A percentile compares a stretch with the other conserved stretches of the same genome.
Conservation (phyloP, 352 stramenopile genomes). For the Phytopythium vexans region DNA sequence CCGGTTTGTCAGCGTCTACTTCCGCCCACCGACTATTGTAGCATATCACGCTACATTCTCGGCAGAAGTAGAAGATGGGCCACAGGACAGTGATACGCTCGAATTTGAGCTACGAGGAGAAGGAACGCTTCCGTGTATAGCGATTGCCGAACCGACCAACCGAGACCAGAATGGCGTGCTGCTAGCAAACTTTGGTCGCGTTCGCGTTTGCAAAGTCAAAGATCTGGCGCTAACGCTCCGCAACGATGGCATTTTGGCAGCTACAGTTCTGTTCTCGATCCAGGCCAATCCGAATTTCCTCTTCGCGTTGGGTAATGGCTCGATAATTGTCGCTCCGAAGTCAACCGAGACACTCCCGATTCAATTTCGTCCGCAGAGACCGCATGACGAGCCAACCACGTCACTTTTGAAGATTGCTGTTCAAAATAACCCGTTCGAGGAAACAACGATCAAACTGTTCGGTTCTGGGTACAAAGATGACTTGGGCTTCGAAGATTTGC, state of each 20-base stretch:
- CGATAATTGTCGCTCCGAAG: conserved; percentile 66
- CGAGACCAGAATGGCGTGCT: conserved; percentile 62
- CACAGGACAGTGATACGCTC: conserved; percentile 34
- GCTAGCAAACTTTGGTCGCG: conserved; percentile 78
- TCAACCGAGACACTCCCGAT: conserved; percentile 56
- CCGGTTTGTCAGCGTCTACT: conserved; percentile 93
- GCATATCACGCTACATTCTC: conserved; percentile 79
- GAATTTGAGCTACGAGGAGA: conserved; percentile 90
- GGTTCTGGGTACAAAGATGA: conserved; percentile 83
- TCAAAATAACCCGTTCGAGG: conserved; percentile 91
- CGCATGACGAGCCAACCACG: conserved; percentile 52
- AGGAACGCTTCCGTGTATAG: conserved; percentile 92
- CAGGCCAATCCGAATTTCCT: conserved; percentile 68
- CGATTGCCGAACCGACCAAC: conserved; percentile 75
- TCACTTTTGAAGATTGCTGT: conserved; percentile 81
- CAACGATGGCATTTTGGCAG: conserved; percentile 91
- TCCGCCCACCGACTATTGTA: conserved; percentile 86
- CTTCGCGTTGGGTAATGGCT: conserved; percentile 73
- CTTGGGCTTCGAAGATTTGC: conserved; percentile 87
- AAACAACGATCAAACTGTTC: conserved; percentile 66
- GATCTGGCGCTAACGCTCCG: conserved; percentile 65
- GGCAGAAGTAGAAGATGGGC: conserved; percentile 82
- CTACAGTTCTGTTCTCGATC: conserved; percentile 90
- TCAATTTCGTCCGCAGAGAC: conserved; percentile 82
- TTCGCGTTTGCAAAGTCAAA: conserved; percentile 72